These are phyloP conservation scores for Phytophthora nicotianae DNA, from an alignment of 352 stramenopile species.

Conservation along the genomic window DNA sequence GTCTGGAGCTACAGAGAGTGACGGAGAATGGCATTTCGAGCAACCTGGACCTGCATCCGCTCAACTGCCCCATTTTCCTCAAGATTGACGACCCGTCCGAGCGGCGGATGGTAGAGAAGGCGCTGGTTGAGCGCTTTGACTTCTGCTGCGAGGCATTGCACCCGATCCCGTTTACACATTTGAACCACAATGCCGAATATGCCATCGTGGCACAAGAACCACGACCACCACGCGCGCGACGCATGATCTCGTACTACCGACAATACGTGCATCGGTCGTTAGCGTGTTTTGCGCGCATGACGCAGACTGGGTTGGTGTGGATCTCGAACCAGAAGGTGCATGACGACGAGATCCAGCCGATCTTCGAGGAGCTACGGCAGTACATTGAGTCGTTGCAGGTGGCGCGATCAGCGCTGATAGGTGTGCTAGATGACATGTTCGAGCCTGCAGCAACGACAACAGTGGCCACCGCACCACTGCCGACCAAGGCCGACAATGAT, in stretches of 20 bases:
- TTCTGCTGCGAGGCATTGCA: slow-evolving; percentile 81
- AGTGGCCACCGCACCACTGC: not conserved
- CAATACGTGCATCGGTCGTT: slow-evolving; percentile 73
- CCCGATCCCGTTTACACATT: slow-evolving; percentile 54
- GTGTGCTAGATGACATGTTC: slow-evolving; percentile 42
- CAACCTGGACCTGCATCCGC: slow-evolving; percentile 78
- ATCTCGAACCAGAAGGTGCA: slow-evolving; percentile 82
- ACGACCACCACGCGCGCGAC: slow-evolving; percentile 28
- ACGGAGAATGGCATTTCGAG: slow-evolving; percentile 78
- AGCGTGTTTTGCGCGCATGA: slow-evolving; percentile 76
- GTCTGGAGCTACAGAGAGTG: slow-evolving; percentile 73
- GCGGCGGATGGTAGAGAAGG: slow-evolving; percentile 65
- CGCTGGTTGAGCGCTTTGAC: slow-evolving; percentile 60
- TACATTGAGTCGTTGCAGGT: slow-evolving; percentile 57
- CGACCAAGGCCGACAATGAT: slow-evolving; percentile 3
- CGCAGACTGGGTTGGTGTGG: slow-evolving; percentile 78
- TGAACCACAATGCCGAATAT: slow-evolving; percentile 68
- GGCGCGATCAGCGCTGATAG: slow-evolving; percentile 43
- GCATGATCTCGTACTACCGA: slow-evolving; percentile 58
- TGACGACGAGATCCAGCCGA: slow-evolving; percentile 65
- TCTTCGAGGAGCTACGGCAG: slow-evolving; percentile 68
- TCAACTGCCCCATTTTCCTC: slow-evolving; percentile 80
- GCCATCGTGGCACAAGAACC: slow-evolving; percentile 42
- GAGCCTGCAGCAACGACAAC: slow-evolving; percentile 7
- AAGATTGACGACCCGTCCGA: slow-evolving; percentile 50